Evolutionary conservation across 768 basidiomycete genomes (phyloP).

Genomic region (Coprinopsis sp.): DNA sequence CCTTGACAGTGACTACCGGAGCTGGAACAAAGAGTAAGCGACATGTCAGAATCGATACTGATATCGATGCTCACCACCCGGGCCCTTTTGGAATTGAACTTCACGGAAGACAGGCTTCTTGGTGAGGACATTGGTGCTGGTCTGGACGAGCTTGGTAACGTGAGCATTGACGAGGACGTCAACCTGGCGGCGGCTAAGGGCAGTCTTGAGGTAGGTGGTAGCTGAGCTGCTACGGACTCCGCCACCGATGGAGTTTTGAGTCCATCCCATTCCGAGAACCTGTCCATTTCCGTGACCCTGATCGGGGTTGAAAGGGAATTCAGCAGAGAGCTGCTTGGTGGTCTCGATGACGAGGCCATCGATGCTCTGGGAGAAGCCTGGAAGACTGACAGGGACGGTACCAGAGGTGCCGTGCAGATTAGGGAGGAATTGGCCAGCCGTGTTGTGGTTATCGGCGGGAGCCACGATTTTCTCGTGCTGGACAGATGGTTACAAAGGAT

Average conservation of each 20-base stretch:
- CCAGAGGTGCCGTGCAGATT: constrained; percentile 33
- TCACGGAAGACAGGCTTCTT: constrained; percentile 14
- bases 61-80: not conserved
- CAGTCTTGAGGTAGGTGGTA: constrained; percentile 28
- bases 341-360: constrained; percentile 34
- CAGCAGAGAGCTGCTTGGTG: constrained; percentile 24
- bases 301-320: constrained; percentile 34
- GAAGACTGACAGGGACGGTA: constrained; percentile 27
- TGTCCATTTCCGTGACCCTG: constrained; percentile 26
- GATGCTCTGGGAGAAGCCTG: constrained; percentile 24
- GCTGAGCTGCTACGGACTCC: constrained; percentile 35
- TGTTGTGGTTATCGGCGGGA: constrained; percentile 36
- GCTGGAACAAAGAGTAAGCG: not conserved
- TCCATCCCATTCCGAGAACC: constrained; percentile 32
- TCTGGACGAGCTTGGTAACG: constrained; percentile 21
- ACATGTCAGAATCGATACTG: not conserved
- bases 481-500: not conserved
- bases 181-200: constrained; percentile 29
- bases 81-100: constrained; percentile 15
- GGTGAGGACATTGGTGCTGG: not conserved
- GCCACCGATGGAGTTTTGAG: constrained; percentile 26
- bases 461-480: constrained; percentile 34
- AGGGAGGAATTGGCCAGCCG: constrained; percentile 32
- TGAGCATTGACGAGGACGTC: constrained; percentile 28
- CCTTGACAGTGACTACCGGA: constrained; percentile 6